phyloP scores from a whole-genome alignment of 2,329 filamentous ascomycete species.

The Trichothecium sympodiale region DNA sequence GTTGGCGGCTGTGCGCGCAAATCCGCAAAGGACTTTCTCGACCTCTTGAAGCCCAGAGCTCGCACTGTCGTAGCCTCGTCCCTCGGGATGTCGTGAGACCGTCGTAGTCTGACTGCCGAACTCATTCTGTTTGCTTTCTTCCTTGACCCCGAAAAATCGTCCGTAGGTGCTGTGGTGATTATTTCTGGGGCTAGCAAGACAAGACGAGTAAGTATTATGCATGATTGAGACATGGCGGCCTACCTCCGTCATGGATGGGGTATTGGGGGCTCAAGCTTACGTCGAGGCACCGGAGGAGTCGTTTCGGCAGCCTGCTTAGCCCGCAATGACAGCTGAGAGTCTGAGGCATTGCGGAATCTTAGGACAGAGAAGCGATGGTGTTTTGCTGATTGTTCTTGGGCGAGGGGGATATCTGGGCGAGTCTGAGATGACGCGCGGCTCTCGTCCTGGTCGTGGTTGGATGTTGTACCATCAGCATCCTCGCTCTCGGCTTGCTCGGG shows the following conservation, averaged over 20 bases:
- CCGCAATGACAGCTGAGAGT: slow-evolving; percentile 72
- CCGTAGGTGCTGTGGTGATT: slow-evolving; percentile 84
- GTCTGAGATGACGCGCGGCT: slow-evolving; percentile 13
- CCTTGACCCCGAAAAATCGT: slow-evolving; percentile 41
- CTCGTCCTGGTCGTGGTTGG: slow-evolving; percentile 5
- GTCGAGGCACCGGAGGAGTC: slow-evolving; percentile 46
- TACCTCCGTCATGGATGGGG: slow-evolving; percentile 2
- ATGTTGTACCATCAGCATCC: slow-evolving; percentile 4
- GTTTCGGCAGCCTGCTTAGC: slow-evolving; percentile 57
- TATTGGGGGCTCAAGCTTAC: slow-evolving; percentile 24
- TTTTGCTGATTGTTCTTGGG: slow-evolving; percentile 43
- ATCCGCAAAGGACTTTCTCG: slow-evolving; percentile 34
- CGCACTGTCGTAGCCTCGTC: slow-evolving; percentile 12
- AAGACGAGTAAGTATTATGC: slow-evolving; percentile 1
- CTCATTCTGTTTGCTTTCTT: slow-evolving; percentile 47
- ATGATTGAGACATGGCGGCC: background rate
- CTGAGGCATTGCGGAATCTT: slow-evolving; percentile 84
- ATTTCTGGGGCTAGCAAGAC: slow-evolving; percentile 52
- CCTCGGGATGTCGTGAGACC: slow-evolving; percentile 35
- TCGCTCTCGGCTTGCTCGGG: slow-evolving; percentile 1
- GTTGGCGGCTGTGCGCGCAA: slow-evolving; percentile 19
- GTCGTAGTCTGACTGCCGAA: slow-evolving; percentile 38
- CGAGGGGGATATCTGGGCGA: slow-evolving; percentile 35
- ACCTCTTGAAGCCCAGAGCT: slow-evolving; percentile 8
- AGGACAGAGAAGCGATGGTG: slow-evolving; percentile 59